Conservation (phyloP, 148 eudicot species). For the Spergularia bocconei region DNA sequence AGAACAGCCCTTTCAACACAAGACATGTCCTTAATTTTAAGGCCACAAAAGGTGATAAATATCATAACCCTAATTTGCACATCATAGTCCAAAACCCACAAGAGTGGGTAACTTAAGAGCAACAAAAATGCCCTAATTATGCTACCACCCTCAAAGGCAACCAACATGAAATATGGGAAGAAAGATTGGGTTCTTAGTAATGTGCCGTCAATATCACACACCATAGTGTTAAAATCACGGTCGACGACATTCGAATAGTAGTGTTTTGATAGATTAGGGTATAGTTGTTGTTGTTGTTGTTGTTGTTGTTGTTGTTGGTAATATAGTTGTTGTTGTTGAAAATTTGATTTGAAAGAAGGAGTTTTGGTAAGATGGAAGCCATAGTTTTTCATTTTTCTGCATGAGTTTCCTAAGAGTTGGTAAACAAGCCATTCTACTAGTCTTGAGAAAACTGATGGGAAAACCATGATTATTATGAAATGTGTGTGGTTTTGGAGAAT, state of each 20-base stretch:
- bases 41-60: constrained; percentile 88
- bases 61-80: constrained; percentile 60
- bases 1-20: constrained; percentile 69
- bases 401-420: constrained; percentile 62
- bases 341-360: constrained; percentile 37
- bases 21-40: constrained; percentile 53
- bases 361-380: constrained; percentile 31
- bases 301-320: neutral
- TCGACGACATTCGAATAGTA: neutral
- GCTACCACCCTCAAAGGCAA: constrained; percentile 96
- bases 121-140: constrained; percentile 65
- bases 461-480: constrained; percentile 40
- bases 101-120: constrained; percentile 55
- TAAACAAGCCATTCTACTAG: constrained; percentile 58
- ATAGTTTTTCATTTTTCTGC: constrained; percentile 50
- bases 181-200: constrained; percentile 58
- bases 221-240: constrained; percentile 48
- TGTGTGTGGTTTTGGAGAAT: constrained; percentile 23
- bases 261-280: constrained; percentile 33
- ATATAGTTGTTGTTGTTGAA: constrained; percentile 24
- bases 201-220: constrained; percentile 60
- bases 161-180: constrained; percentile 92
- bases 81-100: constrained; percentile 43
- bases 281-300: neutral
- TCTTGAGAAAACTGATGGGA: constrained; percentile 41